Base-by-base conservation (phyloP, 2,329 filamentous ascomycete genomes). In the Cucurbitaria berberidis region DNA sequence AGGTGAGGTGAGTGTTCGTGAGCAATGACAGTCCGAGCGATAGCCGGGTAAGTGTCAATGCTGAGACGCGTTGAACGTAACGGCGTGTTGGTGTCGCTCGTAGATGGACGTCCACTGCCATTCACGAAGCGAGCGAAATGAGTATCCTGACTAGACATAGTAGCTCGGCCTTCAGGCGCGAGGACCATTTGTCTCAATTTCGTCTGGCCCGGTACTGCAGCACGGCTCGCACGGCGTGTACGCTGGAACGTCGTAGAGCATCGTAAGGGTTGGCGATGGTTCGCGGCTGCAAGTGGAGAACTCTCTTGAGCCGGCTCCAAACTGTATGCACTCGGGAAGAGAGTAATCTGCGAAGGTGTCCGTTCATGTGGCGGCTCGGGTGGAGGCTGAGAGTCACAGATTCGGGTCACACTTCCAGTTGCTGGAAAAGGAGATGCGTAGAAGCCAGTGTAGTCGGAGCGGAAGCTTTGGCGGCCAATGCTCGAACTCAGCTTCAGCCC, bases 121-220 rank as follows among this genome's bases (percentile, higher is more conserved):
- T 38, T 58, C 16, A 68, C 51, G 27, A 67, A 58, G n/a, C 50
- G 63, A 16, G 66, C 67, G 18, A 60, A 60, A 7, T 59, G 58
- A 0, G 63, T 62, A 30, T 59, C 61, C 18, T 61, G 51, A 27
- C 58, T 63, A 1, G 66, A 67, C 13, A 58, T 45, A 5, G 57
- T 59, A 8, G 60, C 64, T 32, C 62, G 57, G 29, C 50, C 51
- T 39, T 66, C 64, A 10, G 69, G 59, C 5, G 69, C 62, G 19
- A 74, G 68, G 2, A 70, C 58, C 72, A 74, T 74, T 10, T 72
- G 66, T 15, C 69, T 60, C 2, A 74, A 56, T 47, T 66, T 72
- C 1, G 70, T 74, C 48, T 74, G 72, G 8, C 70, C 68, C 16
- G 60, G 57, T 8, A 74, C 72, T 21, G 70, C 67, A 30, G 72